Evolutionary conservation across 2,329 filamentous ascomycete species (phyloP), one percentile per base, ranked within the genome.

Genomic region (Fusarium bulbicola): DNA sequence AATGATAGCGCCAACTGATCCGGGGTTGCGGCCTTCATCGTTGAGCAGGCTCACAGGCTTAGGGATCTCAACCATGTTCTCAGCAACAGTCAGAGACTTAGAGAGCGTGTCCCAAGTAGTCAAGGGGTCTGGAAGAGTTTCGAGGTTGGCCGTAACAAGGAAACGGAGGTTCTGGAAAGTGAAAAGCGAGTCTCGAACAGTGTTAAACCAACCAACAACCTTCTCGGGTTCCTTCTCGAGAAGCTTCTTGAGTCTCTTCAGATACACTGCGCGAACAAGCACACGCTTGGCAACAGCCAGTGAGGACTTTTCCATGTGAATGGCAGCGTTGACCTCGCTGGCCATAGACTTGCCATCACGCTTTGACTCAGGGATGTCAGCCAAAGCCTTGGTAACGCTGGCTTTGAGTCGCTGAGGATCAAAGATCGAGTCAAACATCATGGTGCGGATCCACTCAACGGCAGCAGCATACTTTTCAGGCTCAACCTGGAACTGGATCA

Each of bases 361-460:
- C 86, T 98, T 99, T 59, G 91, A 87, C 79, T 98, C 95, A 1
- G 96, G 96, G 24, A 99, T 92, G 76, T 98, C 95, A 6, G 95
- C 95, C 24, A 98, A 87, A 50, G 97, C 90, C 81, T 97, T 97
- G 65, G 91, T 91, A 21, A 97, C 84, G 28, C 87, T 85, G 72
- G 93, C 89, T 74, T 87, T 88, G 57, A 92, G 84, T 30, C 90
- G 86, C 54, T 85, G 84, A 7, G 92, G 87, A 77, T 98, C 95
- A 78, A 98, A 97, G 58, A 98, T 87, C 43, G 93, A 93, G 80
- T 97, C 92, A 80, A 95, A 97, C 81, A 97, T 92, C 82, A 98
- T 88, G 18, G 93, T 93, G 26, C 91, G 91, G 18, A 98, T 87
- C 94, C 95, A 98, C 68, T 91, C 87, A 64, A 98, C 92, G 5